Base-by-base conservation (phyloP, 305 asterid species). In the Fraxinus nigra region DNA sequence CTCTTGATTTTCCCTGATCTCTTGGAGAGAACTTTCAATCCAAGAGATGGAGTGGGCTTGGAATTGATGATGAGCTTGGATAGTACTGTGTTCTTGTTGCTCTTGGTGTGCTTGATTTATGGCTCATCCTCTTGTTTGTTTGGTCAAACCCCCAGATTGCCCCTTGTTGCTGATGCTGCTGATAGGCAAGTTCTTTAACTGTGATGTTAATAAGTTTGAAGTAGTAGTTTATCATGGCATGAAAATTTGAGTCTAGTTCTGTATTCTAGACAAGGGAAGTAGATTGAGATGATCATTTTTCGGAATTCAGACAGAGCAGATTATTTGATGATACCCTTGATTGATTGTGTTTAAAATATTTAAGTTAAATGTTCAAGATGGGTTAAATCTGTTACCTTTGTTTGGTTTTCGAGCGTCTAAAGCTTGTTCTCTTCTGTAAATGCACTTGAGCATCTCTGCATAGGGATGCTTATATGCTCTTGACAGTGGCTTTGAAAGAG, bases 131-230 rank as follows among this genome's bases (percentile, higher is more conserved):
- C 96, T 22, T 96, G 98, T 82, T 85, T 91, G 87, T 82, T 96
- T 34, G 98, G 99, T 3, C 95, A 92, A 73, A 59, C 93, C 2
- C 98, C 99, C 0, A 86, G 99, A 78, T 87, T 96, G 95, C 98
- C 99, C 7, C 78, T 96, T 81, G 98, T 94, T 79, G 98, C 99
- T 16, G 98, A 96, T 8, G 98, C 98, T 67, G 99, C 98, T 18
- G 98, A 96, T 87, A 94, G 98, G 92, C 99, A 94, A 85, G 97
- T 96, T 1, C 72, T 92, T n/a, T 95, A 10, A 65, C 6, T 65
- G 73, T 65, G 14, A 4, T 65, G 10, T 11, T 63, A 20, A 56
- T 9, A 38, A 38, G 48, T 59, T 30, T 72, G 69, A 67, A 43
- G 38, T 10, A 16, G 24, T 20, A 35, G 18, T 54, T 9, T n/a